These are phyloP conservation scores for Malus hybrid DNA, from an alignment of 331 rosid genomes.

Conservation along the genomic window DNA sequence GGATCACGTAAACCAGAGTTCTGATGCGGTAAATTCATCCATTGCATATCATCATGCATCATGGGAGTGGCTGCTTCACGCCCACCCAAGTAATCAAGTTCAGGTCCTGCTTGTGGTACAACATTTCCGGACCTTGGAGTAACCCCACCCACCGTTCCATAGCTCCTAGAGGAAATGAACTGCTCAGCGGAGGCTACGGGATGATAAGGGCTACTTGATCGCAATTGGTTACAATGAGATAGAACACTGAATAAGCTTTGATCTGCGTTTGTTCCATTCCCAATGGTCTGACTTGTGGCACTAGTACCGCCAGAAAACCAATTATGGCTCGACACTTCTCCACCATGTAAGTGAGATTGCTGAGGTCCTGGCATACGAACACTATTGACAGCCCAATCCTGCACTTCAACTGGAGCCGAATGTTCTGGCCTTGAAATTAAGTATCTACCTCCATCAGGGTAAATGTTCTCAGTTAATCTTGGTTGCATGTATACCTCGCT, in stretches of 20 bases:
- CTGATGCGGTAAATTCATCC: slow-evolving; percentile 73
- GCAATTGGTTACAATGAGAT: slow-evolving; percentile 67
- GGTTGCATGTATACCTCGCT: slow-evolving; percentile 45
- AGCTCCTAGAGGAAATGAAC: slow-evolving; percentile 51
- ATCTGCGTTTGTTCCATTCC: slow-evolving; percentile 51
- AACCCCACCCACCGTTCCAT: slow-evolving; percentile 47
- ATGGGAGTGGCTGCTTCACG: slow-evolving; percentile 56
- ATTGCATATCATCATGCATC: slow-evolving; percentile 64
- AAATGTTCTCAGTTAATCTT: slow-evolving; percentile 43
- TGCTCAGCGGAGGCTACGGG: slow-evolving; percentile 49
- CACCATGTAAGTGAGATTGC: slow-evolving; percentile 50
- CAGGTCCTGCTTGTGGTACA: slow-evolving; percentile 51
- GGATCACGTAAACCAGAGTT: slow-evolving; percentile 68
- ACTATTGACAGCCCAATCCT: slow-evolving; percentile 59
- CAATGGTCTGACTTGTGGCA: slow-evolving; percentile 49
- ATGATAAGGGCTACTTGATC: slow-evolving; percentile 42
- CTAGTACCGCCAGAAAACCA: slow-evolving; percentile 60
- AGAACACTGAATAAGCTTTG: slow-evolving; percentile 76
- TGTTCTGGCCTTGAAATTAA: slow-evolving; percentile 48
- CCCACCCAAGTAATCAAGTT: slow-evolving; percentile 67
- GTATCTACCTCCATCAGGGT: slow-evolving; percentile 58
- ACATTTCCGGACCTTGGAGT: slow-evolving; percentile 45
- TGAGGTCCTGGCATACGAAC: slow-evolving; percentile 44
- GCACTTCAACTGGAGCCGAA: slow-evolving; percentile 38
- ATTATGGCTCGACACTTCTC: slow-evolving; percentile 46